Base-by-base conservation (phyloP, 768 basidiomycete genomes). In the Podaxis pistillaris region DNA sequence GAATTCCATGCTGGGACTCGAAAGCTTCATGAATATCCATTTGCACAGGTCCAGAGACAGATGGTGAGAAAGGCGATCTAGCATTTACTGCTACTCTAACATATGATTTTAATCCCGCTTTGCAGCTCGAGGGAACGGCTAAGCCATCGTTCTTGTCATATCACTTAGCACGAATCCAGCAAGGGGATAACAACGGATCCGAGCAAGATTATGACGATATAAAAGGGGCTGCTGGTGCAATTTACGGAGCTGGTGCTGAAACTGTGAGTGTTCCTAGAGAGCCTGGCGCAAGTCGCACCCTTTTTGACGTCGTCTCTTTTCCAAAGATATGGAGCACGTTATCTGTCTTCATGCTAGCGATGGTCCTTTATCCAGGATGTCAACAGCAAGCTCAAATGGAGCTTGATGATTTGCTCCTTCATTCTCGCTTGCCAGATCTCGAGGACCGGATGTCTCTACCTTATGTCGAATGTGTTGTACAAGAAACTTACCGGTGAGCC, bases 201-300 rank as follows among this genome's bases (percentile, higher is more conserved):
- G n/a, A 22, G 11, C 22, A 26, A 13, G 47, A 49, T 4, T 22
- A 19, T 7, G 50, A 65, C 53, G 81, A 78, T 19, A 68, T 65
- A 19, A 87, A 88, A 63, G 89, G 89, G 86, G 85, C 88, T 1
- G 90, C 90, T n/a, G 90, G 90, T 71, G 89, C 89, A 36, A 90
- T 92, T 90, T 88, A 19, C 69, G 75, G 79, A 3, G 85, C 82
- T n/a, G 86, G 87, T 64, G 76, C 83, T 37, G 89, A 90, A 66
- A 89, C 87, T 0, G 88, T 87, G 51, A 24, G 71, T 67, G 44
- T 24, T 49, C 24, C 7, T 44, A 2, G 12, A 49, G 26, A 4
- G 19, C 11, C 1, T 4, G 5, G 7, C 1, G 11, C 9, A 4
- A 9, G 22, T 12, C n/a, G 2, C 19, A 19, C 19, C 1, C 11